A percentile compares a stretch with the other conserved stretches of the same genome.
Conservation (phyloP, 306 rosid species). For the Fragaria vesca region DNA sequence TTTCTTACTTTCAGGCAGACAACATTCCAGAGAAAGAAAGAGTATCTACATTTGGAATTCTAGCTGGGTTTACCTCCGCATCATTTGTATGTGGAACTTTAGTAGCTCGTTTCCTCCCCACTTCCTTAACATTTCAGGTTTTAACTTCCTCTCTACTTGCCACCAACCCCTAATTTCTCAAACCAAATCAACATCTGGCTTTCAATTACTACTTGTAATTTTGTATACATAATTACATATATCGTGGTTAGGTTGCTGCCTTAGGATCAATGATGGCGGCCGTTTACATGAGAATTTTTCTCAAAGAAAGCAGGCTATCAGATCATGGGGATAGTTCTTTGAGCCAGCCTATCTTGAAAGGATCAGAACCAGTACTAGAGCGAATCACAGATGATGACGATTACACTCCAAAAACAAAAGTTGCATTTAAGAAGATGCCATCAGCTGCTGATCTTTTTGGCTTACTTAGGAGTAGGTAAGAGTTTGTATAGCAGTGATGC, state of each 20-base stretch:
- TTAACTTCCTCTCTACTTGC: neutral
- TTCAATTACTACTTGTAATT: neutral
- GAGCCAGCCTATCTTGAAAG: constrained; percentile 64
- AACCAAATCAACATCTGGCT: neutral
- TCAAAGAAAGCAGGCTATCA: constrained; percentile 53
- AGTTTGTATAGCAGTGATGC: neutral
- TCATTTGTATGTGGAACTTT: constrained; percentile 69
- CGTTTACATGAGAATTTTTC: constrained; percentile 82
- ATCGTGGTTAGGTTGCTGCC: constrained; percentile 56
- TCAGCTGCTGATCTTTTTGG: constrained; percentile 39
- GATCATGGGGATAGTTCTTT: constrained; percentile 13
- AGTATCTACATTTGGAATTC: constrained; percentile 68
- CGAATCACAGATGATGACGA: constrained; percentile 8
- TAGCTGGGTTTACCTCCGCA: constrained; percentile 64
- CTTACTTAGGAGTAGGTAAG: constrained; percentile 61
- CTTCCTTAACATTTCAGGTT: constrained; percentile 67
- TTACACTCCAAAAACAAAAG: constrained; percentile 20
- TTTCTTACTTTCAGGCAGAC: constrained; percentile 55
- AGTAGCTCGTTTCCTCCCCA: constrained; percentile 70
- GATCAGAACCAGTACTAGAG: constrained; percentile 7
- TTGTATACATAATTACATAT: neutral
- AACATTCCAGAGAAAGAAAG: constrained; percentile 47
- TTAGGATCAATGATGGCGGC: constrained; percentile 50
- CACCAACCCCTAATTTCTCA: neutral
- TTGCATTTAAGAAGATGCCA: constrained; percentile 51